These are phyloP conservation scores for Beauveria sp. DNA, from an alignment of 2,329 filamentous ascomycete species.

Conservation along the genomic window DNA sequence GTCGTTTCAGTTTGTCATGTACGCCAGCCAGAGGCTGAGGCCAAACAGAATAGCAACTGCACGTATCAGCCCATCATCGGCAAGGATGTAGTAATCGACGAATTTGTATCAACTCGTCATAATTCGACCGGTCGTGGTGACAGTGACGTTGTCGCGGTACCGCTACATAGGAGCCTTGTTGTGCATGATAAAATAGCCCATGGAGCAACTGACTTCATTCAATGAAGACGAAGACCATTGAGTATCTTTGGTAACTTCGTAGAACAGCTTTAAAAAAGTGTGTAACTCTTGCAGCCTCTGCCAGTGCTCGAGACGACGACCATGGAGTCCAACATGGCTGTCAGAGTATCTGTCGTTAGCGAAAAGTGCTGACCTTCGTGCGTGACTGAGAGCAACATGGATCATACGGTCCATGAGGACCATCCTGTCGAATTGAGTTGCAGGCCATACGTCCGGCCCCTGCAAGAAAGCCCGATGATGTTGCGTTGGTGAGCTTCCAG, in stretches of 20 bases:
- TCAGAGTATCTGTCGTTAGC: background rate
- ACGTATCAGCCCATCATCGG: background rate
- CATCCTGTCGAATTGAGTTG: conserved; percentile 4
- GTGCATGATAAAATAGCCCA: background rate
- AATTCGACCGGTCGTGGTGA: background rate
- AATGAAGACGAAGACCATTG: conserved; percentile 1
- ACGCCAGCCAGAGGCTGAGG: background rate
- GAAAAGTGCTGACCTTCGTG: background rate
- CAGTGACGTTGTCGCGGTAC: background rate
- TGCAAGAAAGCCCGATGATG: background rate
- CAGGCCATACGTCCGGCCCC: background rate
- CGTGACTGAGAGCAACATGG: conserved; percentile 4
- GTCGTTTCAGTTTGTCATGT: background rate
- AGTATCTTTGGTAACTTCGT: background rate
- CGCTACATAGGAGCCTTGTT: background rate
- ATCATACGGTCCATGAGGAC: conserved; percentile 9
- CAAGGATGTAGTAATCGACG: background rate
- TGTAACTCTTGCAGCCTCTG: conserved; percentile 1
- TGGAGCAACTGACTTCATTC: background rate
- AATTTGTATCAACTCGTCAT: background rate
- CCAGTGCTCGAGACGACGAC: conserved; percentile 4
- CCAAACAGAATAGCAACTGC: background rate
- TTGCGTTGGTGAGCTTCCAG: conserved; percentile 2
- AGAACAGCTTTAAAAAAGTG: conserved; percentile 3
- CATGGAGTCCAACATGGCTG: conserved; percentile 1